Evolutionary conservation across 1,284 basidiomycete species (phyloP).

Genomic region (Pyrrhoderma lamaoense): DNA sequence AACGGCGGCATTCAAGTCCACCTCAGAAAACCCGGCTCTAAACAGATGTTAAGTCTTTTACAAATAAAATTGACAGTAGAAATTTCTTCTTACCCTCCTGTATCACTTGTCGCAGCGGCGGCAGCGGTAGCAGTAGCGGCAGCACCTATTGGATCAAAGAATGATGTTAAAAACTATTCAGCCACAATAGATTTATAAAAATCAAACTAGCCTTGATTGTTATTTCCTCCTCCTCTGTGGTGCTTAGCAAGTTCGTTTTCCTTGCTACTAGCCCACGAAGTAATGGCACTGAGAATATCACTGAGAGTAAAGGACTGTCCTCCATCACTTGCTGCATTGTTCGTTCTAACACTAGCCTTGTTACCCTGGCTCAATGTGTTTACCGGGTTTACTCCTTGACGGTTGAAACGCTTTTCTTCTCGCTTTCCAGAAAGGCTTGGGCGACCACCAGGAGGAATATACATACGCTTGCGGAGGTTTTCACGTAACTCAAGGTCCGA

Average conservation of each 20-base stretch:
- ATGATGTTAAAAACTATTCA: no score
- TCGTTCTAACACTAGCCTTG: neutral
- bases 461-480: slow-evolving; percentile 45
- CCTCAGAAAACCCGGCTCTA: slow-evolving; percentile 27
- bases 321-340: neutral
- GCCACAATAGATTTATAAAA: neutral
- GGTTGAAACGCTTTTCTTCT: slow-evolving; percentile 31
- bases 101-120: neutral
- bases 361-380: neutral
- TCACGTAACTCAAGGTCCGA: slow-evolving; percentile 41
- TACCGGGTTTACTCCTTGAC: slow-evolving; percentile 21
- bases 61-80: neutral
- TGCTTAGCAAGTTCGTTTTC: neutral
- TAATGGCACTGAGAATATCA: neutral
- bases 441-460: slow-evolving; percentile 26
- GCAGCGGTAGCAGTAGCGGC: neutral
- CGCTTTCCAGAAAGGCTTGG: neutral
- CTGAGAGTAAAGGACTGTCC: neutral
- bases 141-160: neutral
- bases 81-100: no score
- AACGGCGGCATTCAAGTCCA: slow-evolving; percentile 33
- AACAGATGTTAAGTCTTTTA: neutral
- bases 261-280: neutral
- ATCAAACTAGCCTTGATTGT: neutral
- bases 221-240: neutral